A percentile compares a stretch with the other conserved stretches of the same genome.
Evolutionary conservation across 805 yeast genomes (phyloP).

Genomic region (Yamadazyma sp.): DNA sequence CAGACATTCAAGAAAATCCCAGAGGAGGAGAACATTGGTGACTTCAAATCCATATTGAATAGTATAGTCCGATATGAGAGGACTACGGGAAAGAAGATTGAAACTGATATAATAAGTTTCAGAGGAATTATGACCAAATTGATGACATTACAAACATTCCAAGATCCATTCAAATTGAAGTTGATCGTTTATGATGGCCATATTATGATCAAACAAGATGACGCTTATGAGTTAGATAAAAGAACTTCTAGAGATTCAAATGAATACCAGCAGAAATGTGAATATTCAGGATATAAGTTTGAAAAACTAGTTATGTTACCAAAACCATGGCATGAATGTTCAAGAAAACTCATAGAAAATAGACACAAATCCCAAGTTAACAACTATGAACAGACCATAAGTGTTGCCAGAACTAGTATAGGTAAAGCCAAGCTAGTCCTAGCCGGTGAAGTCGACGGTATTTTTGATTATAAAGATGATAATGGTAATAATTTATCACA

Average conservation of each 20-base stretch:
- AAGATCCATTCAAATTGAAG: slow-evolving; percentile 58
- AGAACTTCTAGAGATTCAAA: slow-evolving; percentile 20
- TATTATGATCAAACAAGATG: slow-evolving; percentile 56
- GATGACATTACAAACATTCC: slow-evolving; percentile 62
- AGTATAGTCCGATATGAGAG: slow-evolving; percentile 59
- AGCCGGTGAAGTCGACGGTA: slow-evolving; percentile 93
- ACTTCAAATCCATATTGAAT: slow-evolving; percentile 54
- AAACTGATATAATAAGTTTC: slow-evolving; percentile 73
- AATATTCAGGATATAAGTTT: slow-evolving; percentile 79
- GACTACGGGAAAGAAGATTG: slow-evolving; percentile 36
- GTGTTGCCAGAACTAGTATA: slow-evolving; percentile 82
- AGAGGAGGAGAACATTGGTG: slow-evolving; percentile 50
- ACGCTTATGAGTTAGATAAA: slow-evolving; percentile 32
- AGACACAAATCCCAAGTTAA: slow-evolving; percentile 59
- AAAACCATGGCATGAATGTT: slow-evolving; percentile 68
- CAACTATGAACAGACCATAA: slow-evolving; percentile 72
- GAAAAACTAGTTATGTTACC: slow-evolving; percentile 74
- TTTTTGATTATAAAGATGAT: slow-evolving; percentile 65
- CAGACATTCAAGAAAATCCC: slow-evolving; percentile 55
- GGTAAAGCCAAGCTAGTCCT: slow-evolving; percentile 66
- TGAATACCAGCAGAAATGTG: slow-evolving; percentile 36
- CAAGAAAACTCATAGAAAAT: slow-evolving; percentile 65
- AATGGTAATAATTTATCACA: slow-evolving; percentile 53
- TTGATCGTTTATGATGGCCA: slow-evolving; percentile 74
- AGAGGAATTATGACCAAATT: slow-evolving; percentile 80